Conservation (phyloP, 805 yeast genomes). For the Nakazawaea holstii region DNA sequence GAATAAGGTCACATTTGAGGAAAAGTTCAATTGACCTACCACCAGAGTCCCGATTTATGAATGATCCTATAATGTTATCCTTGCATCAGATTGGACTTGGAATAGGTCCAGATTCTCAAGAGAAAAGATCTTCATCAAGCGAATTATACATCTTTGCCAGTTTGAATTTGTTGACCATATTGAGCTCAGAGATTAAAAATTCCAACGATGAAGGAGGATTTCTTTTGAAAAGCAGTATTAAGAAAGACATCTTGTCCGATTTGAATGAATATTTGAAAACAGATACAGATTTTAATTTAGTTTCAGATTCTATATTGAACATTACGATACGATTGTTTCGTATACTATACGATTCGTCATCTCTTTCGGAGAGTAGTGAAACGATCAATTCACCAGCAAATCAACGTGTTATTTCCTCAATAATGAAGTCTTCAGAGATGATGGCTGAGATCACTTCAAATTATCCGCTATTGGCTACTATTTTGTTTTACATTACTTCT, state of each 20-base stretch:
- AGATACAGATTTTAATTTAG: background rate
- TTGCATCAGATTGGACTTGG: conserved; percentile 18
- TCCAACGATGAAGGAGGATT: conserved; percentile 3
- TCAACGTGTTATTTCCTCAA: background rate
- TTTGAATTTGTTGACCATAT: conserved; percentile 23
- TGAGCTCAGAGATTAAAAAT: conserved; percentile 20
- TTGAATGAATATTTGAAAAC: background rate
- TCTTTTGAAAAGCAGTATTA: background rate
- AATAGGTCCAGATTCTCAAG: conserved; percentile 21
- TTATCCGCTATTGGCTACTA: conserved; percentile 1
- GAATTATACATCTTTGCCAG: conserved; percentile 27
- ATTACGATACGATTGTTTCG: conserved; percentile 1
- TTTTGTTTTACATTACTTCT: conserved; percentile 6
- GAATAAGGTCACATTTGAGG: conserved; percentile 23
- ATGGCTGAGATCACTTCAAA: background rate
- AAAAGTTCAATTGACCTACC: background rate
- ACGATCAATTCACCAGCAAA: background rate
- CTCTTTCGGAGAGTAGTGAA: conserved; percentile 3
- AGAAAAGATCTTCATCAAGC: conserved; percentile 17
- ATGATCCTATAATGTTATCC: conserved; percentile 9
- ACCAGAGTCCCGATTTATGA: background rate
- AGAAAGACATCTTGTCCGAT: background rate
- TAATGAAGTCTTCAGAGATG: background rate
- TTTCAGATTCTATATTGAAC: background rate
- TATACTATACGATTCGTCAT: conserved; percentile 3